A percentile compares a stretch with the other conserved stretches of the same genome.
Evolutionary conservation across 345 rosid genomes (phyloP).

Genomic region (Excoecaria cochinchinensis): DNA sequence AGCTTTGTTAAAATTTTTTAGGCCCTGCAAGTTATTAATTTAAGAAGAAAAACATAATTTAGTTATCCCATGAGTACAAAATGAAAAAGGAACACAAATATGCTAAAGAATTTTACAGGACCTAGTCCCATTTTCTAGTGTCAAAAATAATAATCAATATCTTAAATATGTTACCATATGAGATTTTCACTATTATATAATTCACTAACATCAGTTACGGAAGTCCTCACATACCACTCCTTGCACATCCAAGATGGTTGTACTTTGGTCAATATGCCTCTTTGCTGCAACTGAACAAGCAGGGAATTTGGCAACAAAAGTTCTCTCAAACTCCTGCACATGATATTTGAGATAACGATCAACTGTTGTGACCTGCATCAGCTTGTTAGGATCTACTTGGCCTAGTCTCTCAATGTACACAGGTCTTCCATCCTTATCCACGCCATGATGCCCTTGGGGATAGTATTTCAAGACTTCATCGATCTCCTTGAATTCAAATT

Average conservation of each 20-base stretch:
- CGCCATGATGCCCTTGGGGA: too few relatives aligned
- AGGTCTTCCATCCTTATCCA: too few relatives aligned
- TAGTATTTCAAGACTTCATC: too few relatives aligned
- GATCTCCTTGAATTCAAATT: too few relatives aligned
- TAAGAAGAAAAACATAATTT: neutral
- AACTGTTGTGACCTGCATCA: conserved; percentile 90
- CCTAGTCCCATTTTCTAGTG: neutral
- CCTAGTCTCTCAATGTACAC: too few relatives aligned
- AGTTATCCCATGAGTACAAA: neutral
- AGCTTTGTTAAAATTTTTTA: conserved; percentile 81
- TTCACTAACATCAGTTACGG: neutral
- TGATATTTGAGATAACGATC: conserved; percentile 91
- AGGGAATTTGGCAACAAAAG: conserved; percentile 73
- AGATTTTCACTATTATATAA: neutral
- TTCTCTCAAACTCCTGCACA: conserved; percentile 88
- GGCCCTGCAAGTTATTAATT: conserved; percentile 54
- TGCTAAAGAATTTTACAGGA: neutral
- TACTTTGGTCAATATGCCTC: conserved; percentile 88
- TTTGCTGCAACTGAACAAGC: conserved; percentile 89
- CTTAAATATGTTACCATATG: neutral
- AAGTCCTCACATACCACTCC: conserved; percentile 76
- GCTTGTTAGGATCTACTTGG: too few relatives aligned
- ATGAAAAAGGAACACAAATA: neutral
- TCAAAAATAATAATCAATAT: too few relatives aligned
- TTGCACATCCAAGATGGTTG: conserved; percentile 94